phyloP scores from a whole-genome alignment of 139 green algal genomes.

The Ulvella scutata region DNA sequence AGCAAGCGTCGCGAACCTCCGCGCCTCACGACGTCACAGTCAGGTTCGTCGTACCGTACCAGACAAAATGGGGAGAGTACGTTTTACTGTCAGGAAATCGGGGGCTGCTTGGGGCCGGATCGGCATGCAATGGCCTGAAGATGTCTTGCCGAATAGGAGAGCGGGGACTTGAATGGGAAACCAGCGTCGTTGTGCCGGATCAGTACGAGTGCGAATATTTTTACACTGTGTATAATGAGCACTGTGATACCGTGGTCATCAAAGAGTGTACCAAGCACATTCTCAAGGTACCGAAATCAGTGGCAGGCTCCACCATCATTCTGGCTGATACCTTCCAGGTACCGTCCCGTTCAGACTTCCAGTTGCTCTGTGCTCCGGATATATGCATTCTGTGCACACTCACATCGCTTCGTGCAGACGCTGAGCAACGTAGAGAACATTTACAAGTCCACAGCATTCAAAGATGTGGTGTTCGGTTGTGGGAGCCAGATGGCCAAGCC shows the following conservation, averaged over 20 bases:
- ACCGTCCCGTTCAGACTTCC: not conserved
- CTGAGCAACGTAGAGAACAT: not conserved
- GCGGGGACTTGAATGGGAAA: not conserved
- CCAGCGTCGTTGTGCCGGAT: not conserved
- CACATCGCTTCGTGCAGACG: not conserved
- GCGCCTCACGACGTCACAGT: not conserved
- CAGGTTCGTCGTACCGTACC: not conserved
- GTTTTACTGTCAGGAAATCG: not conserved
- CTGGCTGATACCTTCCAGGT: not conserved
- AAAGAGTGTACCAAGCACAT: not conserved
- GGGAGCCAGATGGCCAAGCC: not conserved
- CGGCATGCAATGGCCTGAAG: not conserved
- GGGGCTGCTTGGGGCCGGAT: not conserved
- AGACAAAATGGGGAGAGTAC: not conserved
- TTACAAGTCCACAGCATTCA: not conserved
- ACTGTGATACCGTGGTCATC: not conserved
- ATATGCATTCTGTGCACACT: not conserved
- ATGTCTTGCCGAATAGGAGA: not conserved
- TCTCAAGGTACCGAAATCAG: not conserved
- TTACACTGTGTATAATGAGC: not conserved
- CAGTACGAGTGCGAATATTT: not conserved
- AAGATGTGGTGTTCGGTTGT: not conserved
- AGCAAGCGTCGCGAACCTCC: too few species aligned
- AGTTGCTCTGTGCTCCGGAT: not conserved
- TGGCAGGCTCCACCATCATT: not conserved